phyloP scores from a whole-genome alignment of 345 rosid species.

The Lenwebbia sp. region DNA sequence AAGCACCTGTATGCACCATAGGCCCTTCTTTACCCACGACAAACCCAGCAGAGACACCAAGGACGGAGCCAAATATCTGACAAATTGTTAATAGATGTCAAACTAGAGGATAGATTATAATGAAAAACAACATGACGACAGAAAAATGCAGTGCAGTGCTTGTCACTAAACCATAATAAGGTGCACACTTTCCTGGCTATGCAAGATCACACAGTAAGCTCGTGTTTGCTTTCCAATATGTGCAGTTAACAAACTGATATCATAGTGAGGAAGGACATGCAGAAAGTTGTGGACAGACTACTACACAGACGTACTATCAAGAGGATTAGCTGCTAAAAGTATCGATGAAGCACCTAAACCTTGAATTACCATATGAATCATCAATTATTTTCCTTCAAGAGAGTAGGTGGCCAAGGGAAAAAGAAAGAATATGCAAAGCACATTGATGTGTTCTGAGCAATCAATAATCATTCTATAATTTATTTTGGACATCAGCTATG shows the following conservation, averaged over 20 bases:
- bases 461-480: background rate
- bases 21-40: constrained; percentile 44
- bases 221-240: background rate
- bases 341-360: no score
- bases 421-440: background rate
- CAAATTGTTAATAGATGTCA: background rate
- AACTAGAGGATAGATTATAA: background rate
- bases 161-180: background rate
- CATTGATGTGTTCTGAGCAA: background rate
- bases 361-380: no score
- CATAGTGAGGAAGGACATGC: background rate
- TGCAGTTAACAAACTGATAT: background rate
- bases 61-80: constrained; percentile 29
- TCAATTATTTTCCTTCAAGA: background rate
- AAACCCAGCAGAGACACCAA: constrained; percentile 38
- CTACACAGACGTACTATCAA: background rate
- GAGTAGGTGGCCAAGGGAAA: background rate
- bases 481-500: background rate
- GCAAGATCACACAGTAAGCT: background rate
- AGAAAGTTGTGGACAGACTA: background rate
- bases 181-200: background rate
- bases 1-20: constrained; percentile 44
- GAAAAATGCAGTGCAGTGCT: background rate
- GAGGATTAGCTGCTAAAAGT: no score
- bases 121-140: background rate